Conservation (phyloP, 2,329 filamentous ascomycete genomes). For the Fusarium albosuccineum region DNA sequence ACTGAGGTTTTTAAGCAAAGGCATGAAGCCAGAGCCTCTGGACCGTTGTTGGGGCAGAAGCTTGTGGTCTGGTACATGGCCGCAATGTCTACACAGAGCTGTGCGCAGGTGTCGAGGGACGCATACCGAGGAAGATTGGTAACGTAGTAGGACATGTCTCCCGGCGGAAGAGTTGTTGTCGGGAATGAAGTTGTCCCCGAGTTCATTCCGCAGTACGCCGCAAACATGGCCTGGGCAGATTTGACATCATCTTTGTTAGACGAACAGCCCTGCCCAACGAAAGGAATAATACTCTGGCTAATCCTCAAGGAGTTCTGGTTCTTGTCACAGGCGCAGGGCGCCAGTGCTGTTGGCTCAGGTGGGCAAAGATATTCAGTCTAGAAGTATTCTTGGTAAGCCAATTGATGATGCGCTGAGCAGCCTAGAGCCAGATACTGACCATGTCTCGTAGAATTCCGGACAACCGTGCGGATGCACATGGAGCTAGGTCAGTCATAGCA, state of each 20-base stretch:
- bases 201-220: constrained; percentile 3
- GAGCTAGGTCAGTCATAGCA: background rate
- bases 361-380: background rate
- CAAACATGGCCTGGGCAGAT: background rate
- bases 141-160: background rate
- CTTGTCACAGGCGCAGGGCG: constrained; percentile 1
- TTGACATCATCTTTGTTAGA: background rate
- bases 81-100: background rate
- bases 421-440: background rate
- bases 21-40: background rate
- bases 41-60: background rate
- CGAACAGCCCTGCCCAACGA: background rate
- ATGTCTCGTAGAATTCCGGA: background rate
- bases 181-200: background rate
- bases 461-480: background rate
- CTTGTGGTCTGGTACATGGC: background rate
- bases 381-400: background rate
- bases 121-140: background rate
- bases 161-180: background rate
- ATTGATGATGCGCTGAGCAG: background rate
- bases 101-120: background rate
- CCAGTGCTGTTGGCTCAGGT: background rate
- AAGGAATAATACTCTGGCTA: background rate
- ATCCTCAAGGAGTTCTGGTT: constrained; percentile 1
- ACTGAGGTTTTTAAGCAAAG: background rate